Base-by-base conservation (phyloP, 169 alveolate species). In the Plasmodium coatneyi region DNA sequence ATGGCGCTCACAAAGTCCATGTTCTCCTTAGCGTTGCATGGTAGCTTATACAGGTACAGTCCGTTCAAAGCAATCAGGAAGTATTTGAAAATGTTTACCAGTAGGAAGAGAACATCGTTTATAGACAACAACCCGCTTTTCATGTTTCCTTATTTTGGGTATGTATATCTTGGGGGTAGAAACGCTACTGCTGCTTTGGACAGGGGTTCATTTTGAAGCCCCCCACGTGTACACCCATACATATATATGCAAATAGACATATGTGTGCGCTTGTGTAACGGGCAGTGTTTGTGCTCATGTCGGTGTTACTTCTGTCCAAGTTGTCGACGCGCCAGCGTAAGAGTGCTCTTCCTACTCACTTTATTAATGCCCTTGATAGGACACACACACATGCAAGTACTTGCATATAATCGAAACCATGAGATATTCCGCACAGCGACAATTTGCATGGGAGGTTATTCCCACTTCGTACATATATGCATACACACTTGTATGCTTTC, bases 31-130 rank as follows among this genome's bases (percentile, higher is more conserved):
- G 94, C 49, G 34, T 19, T 16, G 19, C 43, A 39, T 80, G 70
- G 56, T 39, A 89, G 32, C 36, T 79, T 89, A 28, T 60, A 56
- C 82, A 89, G 34, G 49, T 79, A 80, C 7, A 80, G 49, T 54
- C 94, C 94, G 52, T 89, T 79, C 41, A 89, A 16, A 5, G 81
- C 28, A 41, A 80, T 80, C 71, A 89, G 94, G 25, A 89, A 79
- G 71, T 89, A 89, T 66, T 89, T 89, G 25, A 79, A 89, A 79
- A 79, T 80, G 71, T 25, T 78, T 79, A 60, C 82, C 32, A 89
- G 83, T 79, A 89, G 66, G 81, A 79, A 89, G 52, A 89, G 71
- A 34, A 79, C 46, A 22, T 89, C 87, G 30, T 89, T 79, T 41
- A 89, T 34, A 30, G 94, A 89, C 25, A 89, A 43, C 49, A 89